phyloP scores from a whole-genome alignment of 805 yeast species.

The Peterozyma toletana region DNA sequence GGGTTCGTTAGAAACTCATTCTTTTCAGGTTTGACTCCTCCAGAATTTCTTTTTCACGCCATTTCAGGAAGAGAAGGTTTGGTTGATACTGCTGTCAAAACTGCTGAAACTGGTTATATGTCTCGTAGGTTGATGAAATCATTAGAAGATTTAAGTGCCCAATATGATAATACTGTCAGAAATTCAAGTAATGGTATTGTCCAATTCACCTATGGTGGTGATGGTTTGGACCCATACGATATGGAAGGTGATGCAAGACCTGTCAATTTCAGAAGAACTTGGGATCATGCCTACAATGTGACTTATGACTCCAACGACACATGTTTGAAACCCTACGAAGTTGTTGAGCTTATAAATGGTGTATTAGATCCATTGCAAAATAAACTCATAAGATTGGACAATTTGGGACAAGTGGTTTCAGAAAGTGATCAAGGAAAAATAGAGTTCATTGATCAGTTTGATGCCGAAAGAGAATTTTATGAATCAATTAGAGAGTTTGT shows the following conservation, averaged over 20 bases:
- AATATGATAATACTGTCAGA: slow-evolving; percentile 90
- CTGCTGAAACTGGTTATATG: slow-evolving; percentile 99
- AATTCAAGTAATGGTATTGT: slow-evolving; percentile 95
- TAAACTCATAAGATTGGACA: slow-evolving; percentile 60
- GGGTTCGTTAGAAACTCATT: slow-evolving; percentile 97
- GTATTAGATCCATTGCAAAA: slow-evolving; percentile 57
- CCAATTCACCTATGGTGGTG: slow-evolving; percentile 97
- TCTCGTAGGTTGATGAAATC: slow-evolving; percentile 98
- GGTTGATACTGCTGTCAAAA: slow-evolving; percentile 98
- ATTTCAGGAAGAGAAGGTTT: slow-evolving; percentile 99
- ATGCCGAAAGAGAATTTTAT: slow-evolving; percentile 84
- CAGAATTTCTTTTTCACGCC: slow-evolving; percentile 96
- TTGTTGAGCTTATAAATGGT: slow-evolving; percentile 44
- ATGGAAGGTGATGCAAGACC: slow-evolving; percentile 99
- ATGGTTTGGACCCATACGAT: slow-evolving; percentile 94
- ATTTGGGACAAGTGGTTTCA: slow-evolving; percentile 49
- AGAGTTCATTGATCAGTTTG: slow-evolving; percentile 73
- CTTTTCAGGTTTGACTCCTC: slow-evolving; percentile 89
- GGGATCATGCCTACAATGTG: slow-evolving; percentile 85
- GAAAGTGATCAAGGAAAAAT: slow-evolving; percentile 38
- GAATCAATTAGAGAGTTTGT: slow-evolving; percentile 65
- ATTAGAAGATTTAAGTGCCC: slow-evolving; percentile 88
- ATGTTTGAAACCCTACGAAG: slow-evolving; percentile 66
- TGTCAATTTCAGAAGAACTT: slow-evolving; percentile 85
- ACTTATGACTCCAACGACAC: slow-evolving; percentile 50